Conservation (phyloP, 108 stramenopile species). For the Cyclotella cryptica region DNA sequence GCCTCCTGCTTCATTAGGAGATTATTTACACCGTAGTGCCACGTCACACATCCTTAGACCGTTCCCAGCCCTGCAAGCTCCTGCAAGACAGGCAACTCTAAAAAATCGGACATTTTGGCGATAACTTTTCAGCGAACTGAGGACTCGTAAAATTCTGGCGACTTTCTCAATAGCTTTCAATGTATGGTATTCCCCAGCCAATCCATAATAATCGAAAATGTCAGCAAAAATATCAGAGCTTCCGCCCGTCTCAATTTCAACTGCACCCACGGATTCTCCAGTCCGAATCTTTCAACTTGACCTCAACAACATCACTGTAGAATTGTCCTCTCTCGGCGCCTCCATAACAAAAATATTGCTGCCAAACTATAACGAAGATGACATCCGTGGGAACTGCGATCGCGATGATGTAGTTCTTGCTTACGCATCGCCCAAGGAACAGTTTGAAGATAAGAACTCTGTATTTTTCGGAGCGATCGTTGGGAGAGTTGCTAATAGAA, state of each 20-base stretch:
- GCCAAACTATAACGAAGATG: slow-evolving; percentile 22
- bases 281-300: slow-evolving; percentile 38
- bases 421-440: slow-evolving; percentile 54
- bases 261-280: neutral
- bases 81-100: no score
- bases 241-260: slow-evolving; percentile 10
- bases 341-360: slow-evolving; percentile 58
- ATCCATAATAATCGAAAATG: no score
- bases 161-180: no score
- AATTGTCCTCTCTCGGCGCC: slow-evolving; percentile 64
- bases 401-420: slow-evolving; percentile 73
- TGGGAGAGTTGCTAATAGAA: slow-evolving; percentile 90
- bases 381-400: neutral
- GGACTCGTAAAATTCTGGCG: no score
- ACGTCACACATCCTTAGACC: no score
- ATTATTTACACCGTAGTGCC: no score
- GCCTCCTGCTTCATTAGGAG: no score
- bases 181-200: no score
- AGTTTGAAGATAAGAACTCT: slow-evolving; percentile 58
- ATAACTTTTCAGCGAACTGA: no score
- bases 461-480: slow-evolving; percentile 75
- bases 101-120: no score
- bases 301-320: slow-evolving; percentile 45
- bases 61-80: no score
- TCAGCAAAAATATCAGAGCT: slow-evolving; percentile 16